Evolutionary conservation across 1,139 yeast species (phyloP), one percentile per base, ranked within the genome.

Genomic region (Geotrichum restrictum): DNA sequence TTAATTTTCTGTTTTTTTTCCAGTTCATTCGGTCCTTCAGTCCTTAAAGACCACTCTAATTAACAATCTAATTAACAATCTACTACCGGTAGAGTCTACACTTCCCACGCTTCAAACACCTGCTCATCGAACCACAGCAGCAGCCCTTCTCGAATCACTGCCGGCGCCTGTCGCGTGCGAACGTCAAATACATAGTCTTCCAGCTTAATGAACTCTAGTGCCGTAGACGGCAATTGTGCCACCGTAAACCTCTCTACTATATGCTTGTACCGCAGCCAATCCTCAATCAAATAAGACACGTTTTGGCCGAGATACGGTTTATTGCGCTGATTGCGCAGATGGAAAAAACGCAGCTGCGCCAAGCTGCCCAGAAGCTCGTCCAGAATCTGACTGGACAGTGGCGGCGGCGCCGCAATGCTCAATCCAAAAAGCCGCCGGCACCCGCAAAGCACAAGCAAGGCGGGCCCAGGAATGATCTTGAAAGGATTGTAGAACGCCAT

Each of bases 241-340:
- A 24, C 27, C 31, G 49, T 54, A 36, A 59, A 45, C 14, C 45
- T 37, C 24, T 51, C 52, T 10, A 57, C 61, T 11, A 43, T 42
- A 40, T 56, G 52, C 42, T 54, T 52, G 40, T 52, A 53, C 19
- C 61, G 45, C 32, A 52, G 40, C 55, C 60, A 52, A 42, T 56
- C 60, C 39, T 59, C 63, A 16, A 57, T 42, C n/a, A 57, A 51
- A 36, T 54, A 60, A 5, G 60, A 48, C 7, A 52, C 49, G 18
- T 54, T 52, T 45, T 60, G 63, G n/a, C 63, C 62, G 16, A 60
- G 53, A 39, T 59, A 57, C 3, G 59, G 56, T 18, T 54, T 50
- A 16, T 48, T 45, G 4, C 45, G 51, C 11, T 50, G 50, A 41
- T 49, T 53, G 11, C 54, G 53, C 24, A 60, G 52, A 16, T 60